These are phyloP conservation scores for Parachaetomium inaequale DNA, from an alignment of 495 filamentous ascomycete genomes.

Conservation along the genomic window DNA sequence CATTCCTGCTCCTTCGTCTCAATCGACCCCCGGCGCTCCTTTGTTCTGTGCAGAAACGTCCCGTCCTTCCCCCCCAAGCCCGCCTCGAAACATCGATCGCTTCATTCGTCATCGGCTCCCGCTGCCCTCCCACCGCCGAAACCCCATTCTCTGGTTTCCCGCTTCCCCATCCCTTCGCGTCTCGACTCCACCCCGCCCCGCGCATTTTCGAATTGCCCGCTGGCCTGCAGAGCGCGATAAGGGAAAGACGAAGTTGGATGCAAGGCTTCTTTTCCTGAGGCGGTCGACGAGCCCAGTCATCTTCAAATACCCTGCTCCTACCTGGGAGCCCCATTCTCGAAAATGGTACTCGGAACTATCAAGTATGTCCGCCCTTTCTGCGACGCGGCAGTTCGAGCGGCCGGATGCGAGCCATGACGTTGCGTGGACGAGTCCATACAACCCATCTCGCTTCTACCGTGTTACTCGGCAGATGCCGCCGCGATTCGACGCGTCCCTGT, in stretches of 20 bases:
- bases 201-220: slow-evolving; percentile 29
- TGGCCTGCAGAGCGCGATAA: slow-evolving; percentile 27
- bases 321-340: slow-evolving; percentile 31
- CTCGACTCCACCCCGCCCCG: slow-evolving; percentile 29
- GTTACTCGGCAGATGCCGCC: background rate
- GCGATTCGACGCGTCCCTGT: slow-evolving; percentile 8
- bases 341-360: slow-evolving; percentile 82
- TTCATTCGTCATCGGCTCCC: slow-evolving; percentile 26
- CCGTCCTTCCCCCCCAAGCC: background rate
- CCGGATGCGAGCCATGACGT: background rate
- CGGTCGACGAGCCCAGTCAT: slow-evolving; percentile 18
- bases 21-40: slow-evolving; percentile 6
- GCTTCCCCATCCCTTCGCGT: slow-evolving; percentile 18
- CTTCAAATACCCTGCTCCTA: slow-evolving; percentile 26
- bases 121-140: slow-evolving; percentile 18
- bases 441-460: background rate
- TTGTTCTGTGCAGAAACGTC: slow-evolving; percentile 19
- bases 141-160: slow-evolving; percentile 14
- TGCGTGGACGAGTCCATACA: slow-evolving; percentile 8
- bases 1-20: slow-evolving; percentile 3
- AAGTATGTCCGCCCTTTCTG: slow-evolving; percentile 56
- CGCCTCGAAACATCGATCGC: slow-evolving; percentile 22
- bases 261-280: slow-evolving; percentile 18
- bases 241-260: slow-evolving; percentile 24
- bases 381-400: background rate